Base-by-base conservation (phyloP, 2,329 filamentous ascomycete species). In the Xylaria polymorpha region DNA sequence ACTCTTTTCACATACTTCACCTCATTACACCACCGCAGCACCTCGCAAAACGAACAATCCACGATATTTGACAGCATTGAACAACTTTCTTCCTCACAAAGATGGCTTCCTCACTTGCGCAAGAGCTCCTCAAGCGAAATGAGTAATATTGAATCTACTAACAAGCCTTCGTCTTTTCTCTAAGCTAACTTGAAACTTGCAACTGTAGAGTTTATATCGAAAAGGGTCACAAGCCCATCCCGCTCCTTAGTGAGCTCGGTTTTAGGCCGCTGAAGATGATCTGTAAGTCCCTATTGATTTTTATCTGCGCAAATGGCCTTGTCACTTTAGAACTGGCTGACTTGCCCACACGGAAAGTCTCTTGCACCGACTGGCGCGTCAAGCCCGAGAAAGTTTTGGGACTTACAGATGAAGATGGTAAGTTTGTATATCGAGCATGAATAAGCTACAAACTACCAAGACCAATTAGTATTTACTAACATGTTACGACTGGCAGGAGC, bases 101-200 rank as follows among this genome's bases (percentile, higher is more conserved):
- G 20, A 61, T 61, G 59, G 20, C 48, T 51, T 51, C 39, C 1
- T 63, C 51, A 29, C 41, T 63, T 48, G 50, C 50, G 5, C 50
- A 53, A 56, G 29, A 66, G 20, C 53, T 64, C 32, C 62, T 64
- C 22, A 39, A 64, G n/a, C 53, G 62, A 15, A 64, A 64, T 4
- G 53, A 64, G 62, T 64, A 58, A 41, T 44, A 15, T 20, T 12
- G 2, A 14, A 32, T 7, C 3, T 35, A 8, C 10, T 35, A n/a
- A 20, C 15, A 10, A 22, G 9, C 2, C 44, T 53, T 53, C 8
- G 3, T 12, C 7, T 12, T 35, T 9, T 53, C 12, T 15, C 29
- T 12, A 5, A 35, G n/a, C 44, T 35, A 18, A 41, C 8, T 18
- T 58, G 15, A 43, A 18, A 15, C 10, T 12, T 50, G 35, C 20